Percentiles rank a stretch among this genome's conserved stretches.
Conservation (phyloP, 129 eudicot genomes). For the Flaveria sonorensis region DNA sequence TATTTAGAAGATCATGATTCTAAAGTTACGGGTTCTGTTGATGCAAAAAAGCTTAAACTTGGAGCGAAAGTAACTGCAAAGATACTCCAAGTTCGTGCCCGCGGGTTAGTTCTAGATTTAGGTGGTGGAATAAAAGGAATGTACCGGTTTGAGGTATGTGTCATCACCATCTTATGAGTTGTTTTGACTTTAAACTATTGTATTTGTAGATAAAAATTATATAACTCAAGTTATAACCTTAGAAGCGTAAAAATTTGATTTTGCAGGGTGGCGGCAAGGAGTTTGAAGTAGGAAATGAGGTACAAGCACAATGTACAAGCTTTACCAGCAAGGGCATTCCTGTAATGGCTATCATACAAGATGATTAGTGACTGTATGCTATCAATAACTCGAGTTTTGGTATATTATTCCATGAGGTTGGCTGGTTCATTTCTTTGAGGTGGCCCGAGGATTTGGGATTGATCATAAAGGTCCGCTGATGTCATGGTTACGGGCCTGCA, state of each 20-base stretch:
- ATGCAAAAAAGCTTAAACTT: conserved; percentile 65
- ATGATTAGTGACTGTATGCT: conserved; percentile 31
- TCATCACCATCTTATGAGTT: conserved; percentile 6
- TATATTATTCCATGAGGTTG: conserved; percentile 2
- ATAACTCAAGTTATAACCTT: neutral
- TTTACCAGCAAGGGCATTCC: conserved; percentile 80
- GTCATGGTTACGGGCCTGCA: neutral
- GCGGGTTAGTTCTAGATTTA: conserved; percentile 83
- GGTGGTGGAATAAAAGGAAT: conserved; percentile 83
- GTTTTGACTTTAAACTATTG: no score
- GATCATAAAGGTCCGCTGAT: conserved; percentile 10
- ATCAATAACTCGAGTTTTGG: neutral
- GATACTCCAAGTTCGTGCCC: conserved; percentile 81
- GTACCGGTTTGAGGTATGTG: conserved; percentile 74
- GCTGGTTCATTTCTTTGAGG: conserved; percentile 6
- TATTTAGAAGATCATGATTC: conserved; percentile 24
- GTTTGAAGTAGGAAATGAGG: conserved; percentile 58
- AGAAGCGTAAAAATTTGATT: neutral
- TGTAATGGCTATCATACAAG: conserved; percentile 53
- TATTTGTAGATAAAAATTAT: neutral
- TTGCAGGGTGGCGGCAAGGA: conserved; percentile 53
- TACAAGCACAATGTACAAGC: conserved; percentile 58
- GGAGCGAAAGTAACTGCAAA: conserved; percentile 68
- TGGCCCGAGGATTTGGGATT: neutral
- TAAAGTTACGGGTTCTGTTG: conserved; percentile 30